Evolutionary conservation across 164 flowering plant genomes (phyloP), one percentile per base, ranked within the genome.

Genomic region (Magnolia changhungtana): DNA sequence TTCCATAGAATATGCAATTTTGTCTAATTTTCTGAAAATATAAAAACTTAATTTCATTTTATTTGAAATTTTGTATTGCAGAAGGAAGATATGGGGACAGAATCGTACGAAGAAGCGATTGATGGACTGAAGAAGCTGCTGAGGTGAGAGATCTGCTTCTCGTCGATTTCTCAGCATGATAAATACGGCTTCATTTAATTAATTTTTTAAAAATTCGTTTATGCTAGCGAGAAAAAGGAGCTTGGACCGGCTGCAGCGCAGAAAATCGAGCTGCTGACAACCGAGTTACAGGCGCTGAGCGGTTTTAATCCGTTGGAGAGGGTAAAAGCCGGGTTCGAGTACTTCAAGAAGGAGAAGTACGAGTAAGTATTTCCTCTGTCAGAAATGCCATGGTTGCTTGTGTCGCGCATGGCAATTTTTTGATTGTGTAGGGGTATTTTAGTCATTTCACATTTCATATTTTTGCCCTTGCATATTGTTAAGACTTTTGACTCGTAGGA

Each of bases 331-430:
- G 98, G 98, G 6, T 95, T 92, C 84, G 78, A 85, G 69, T 51
- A 78, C 65, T 95, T 92, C 86, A 95, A 93, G 84, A 86, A 27
- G 50, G 92, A 93, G 85, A 92, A 89, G 86, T 95, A 84, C 55
- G 92, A 87, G 98, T 95, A 72, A 82, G 89, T 80, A 19, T 4
- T 68, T 31, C 7, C 19, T 68, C 37, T 1, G 8, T 9, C 31
- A 20, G 4, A 7, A 7, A 2, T 3, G 4, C 13, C 24, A 7
- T 27, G 29, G 16, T 29, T 29, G 18, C 16, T 1, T 67, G 18
- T 29, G 7, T 13, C 18, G 5, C 8, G 70, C 11, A 31, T 29
- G 50, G 19, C 27, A 27, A 27, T 29, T 16, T 5, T 5, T 18
- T n/a, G 0, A 3, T 18, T 18, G 29, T 65, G 21, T 20, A 23